phyloP scores from a whole-genome alignment of 2,329 filamentous ascomycete genomes.

The Purpureocillium takamizusanense region DNA sequence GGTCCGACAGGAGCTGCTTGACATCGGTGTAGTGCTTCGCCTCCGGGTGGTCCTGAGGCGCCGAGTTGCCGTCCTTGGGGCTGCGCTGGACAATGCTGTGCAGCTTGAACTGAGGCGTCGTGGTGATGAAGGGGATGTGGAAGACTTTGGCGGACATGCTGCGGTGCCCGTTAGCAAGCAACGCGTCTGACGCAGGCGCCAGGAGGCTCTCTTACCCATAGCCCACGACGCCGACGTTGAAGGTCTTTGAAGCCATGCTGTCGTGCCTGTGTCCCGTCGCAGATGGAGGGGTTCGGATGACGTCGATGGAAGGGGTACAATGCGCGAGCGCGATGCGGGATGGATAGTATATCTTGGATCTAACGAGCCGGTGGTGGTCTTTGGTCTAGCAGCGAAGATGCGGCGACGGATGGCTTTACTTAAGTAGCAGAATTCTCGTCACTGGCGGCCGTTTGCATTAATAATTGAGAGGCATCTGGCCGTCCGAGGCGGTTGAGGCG shows the following conservation, averaged over 20 bases:
- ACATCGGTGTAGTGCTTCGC: conserved; percentile 55
- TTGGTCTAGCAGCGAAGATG: too few relatives aligned
- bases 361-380: too few relatives aligned
- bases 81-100: conserved; percentile 69
- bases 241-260: conserved; percentile 26
- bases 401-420: too few relatives aligned
- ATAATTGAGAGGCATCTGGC: too few relatives aligned
- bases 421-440: too few relatives aligned
- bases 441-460: too few relatives aligned
- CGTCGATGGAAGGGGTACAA: neutral
- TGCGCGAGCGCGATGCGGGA: too few relatives aligned
- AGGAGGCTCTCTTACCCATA: conserved; percentile 35
- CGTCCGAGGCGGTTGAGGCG: too few relatives aligned
- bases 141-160: conserved; percentile 67
- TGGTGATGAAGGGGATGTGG: conserved; percentile 70
- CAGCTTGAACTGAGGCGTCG: conserved; percentile 55
- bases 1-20: conserved; percentile 56
- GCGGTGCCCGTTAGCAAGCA: conserved; percentile 4
- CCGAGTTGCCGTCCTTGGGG: conserved; percentile 55
- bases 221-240: conserved; percentile 42
- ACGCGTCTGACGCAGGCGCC: too few relatives aligned
- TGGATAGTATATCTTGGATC: too few relatives aligned
- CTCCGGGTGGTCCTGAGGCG: conserved; percentile 56
- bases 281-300: neutral
- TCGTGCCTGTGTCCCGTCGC: neutral